A percentile compares a stretch with the other conserved stretches of the same genome.
phyloP scores from a whole-genome alignment of 163 green algal species.

The Coccomyxa subellipsoidea region DNA sequence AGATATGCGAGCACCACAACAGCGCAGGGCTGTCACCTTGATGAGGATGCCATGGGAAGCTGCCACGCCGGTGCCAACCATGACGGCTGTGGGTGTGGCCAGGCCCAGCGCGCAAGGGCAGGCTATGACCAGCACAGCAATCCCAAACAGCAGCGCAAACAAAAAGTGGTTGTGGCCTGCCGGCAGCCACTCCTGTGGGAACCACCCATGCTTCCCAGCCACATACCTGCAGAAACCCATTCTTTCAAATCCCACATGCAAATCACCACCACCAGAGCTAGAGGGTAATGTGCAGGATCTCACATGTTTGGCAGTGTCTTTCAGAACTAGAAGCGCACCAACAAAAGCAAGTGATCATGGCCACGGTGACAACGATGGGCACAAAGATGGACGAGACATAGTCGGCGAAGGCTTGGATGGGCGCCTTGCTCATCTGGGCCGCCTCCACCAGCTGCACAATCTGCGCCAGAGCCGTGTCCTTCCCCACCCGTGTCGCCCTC shows the following conservation, averaged over 20 bases:
- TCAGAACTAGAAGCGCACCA: slow-evolving; percentile 46
- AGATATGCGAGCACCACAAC: too few species aligned
- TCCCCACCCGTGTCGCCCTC: slow-evolving; percentile 72
- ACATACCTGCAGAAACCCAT: slow-evolving; percentile 37
- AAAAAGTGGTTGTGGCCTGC: slow-evolving; percentile 78
- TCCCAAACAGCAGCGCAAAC: slow-evolving; percentile 90
- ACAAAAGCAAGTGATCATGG: slow-evolving; percentile 58
- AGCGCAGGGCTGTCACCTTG: slow-evolving; percentile 63
- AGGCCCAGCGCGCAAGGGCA: slow-evolving; percentile 98
- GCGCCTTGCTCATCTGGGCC: slow-evolving; percentile 91
- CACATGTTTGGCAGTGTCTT: too few species aligned
- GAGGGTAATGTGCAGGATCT: too few species aligned
- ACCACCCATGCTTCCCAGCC: slow-evolving; percentile 39
- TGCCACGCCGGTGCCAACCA: slow-evolving; percentile 69
- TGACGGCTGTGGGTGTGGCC: slow-evolving; percentile 97
- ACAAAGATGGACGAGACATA: slow-evolving; percentile 77
- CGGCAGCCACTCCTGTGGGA: slow-evolving; percentile 59
- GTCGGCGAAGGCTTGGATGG: slow-evolving; percentile 91
- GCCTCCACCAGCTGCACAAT: slow-evolving; percentile 91
- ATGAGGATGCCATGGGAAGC: slow-evolving; percentile 82
- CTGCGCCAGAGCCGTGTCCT: slow-evolving; percentile 85
- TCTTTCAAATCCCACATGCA: not conserved
- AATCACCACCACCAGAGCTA: not conserved
- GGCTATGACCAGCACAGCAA: slow-evolving; percentile 92
- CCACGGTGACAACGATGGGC: slow-evolving; percentile 63